Evolutionary conservation across 2,329 filamentous ascomycete genomes (phyloP), one percentile per base, ranked within the genome.

Genomic region (Metarhizium robertsii): DNA sequence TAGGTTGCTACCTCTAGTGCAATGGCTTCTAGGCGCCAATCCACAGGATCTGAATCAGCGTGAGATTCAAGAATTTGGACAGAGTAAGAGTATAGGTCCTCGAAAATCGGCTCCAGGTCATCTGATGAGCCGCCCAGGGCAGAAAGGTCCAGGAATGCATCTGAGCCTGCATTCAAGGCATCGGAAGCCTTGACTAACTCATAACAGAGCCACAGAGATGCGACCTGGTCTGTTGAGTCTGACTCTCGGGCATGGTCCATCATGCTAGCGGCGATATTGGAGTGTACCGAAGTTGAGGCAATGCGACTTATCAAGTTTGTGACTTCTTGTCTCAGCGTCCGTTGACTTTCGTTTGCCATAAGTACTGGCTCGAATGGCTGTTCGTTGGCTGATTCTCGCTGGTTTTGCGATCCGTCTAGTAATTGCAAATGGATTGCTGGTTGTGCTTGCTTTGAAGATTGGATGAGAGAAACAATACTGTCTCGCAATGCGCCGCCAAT

Each of bases 1-100:
- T 92, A 81, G 0, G 91, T 86, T 6, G 92, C 77, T 2, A 87
- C 81, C 67, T 97, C 92, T 2, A 99, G 72, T 0, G 92, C 87
- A 38, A 96, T 78, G 1, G 90, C 88, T 66, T 87, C 81, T 20
- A 90, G 69, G 36, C 86, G 82, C 87, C 88, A 91, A 64, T 94
- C 86, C 0, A 66, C 55, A 1, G 75, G 69, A 10, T 72, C 67
- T 1, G 73, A 66, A 51, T 84, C 79, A 0, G 72, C 73, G 57
- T 80, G 74, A 0, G 79, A 75, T 20, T 80, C 75, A 2, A 94
- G 71, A 0, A 85, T 68, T 1, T 79, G 76, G 1, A 90, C 75
- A 0, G 90, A 85, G 52, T 85, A 84, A 1, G 82, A 77, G 65
- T 90, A 90, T 0, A 94, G 66, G 56, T 91, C 86, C 56, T 86